Evolutionary conservation across 2,329 filamentous ascomycete genomes (phyloP), one percentile per base, ranked within the genome.

Genomic region (Tolypocladium paradoxum): DNA sequence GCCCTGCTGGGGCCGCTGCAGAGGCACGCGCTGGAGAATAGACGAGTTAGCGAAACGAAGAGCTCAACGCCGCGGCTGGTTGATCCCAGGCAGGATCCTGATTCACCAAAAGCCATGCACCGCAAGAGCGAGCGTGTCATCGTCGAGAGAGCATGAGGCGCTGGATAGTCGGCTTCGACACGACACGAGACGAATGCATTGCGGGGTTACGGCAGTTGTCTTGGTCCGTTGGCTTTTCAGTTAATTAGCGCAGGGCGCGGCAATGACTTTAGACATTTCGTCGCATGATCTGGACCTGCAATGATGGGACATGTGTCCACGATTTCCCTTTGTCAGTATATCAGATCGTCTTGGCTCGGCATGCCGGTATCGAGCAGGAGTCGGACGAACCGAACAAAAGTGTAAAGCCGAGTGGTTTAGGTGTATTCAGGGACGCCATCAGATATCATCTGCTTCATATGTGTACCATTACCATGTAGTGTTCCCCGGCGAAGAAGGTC

Each of bases 1-100:
- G 76, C 78, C 61, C 68, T 85, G 56, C 68, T 85, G 20, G 74
- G 77, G n/a, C 79, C 81, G 14, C 66, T 82, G 38, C 71, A 76
- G 67, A 56, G 52, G 47, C 53, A 51, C 35, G 49, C 52, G 9
- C 40, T 51, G 7, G 54, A 56, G 14, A 51, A 48, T 12, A 49
- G 24, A 33, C 61, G 65, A 1, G 56, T 70, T 6, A 60, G 60
- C 14, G 68, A 67, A 61, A 72, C 67, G 14, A 70, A 71, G 61
- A 68, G 65, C 35, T 64, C 71, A 11, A 78, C 73, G 48, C 77
- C 78, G 7, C 76, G 68, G 1, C 57, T 78, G 49, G 69, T 82
- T 4, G 69, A 68, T 48, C 67, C 68, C 12, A 59, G 68, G 34
- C 58, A 65, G 16, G 57, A 62, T 27, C 55, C 51, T 9, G 52